Evolutionary conservation across 164 flowering plant species (phyloP).

Genomic region (Paratinospora sagittata): DNA sequence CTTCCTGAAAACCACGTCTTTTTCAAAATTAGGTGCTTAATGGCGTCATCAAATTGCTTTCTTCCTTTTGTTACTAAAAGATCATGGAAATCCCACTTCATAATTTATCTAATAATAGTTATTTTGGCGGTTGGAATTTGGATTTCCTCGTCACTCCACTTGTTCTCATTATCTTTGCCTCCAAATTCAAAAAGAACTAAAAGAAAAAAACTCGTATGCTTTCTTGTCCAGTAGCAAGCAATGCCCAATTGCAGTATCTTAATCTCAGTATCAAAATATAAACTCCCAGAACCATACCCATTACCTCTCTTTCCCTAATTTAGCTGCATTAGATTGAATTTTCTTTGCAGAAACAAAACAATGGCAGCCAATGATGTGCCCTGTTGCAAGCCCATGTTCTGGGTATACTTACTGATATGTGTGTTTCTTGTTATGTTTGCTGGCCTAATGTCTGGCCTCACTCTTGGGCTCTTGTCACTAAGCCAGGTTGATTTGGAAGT

Average conservation of each 20-base stretch:
- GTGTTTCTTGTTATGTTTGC: conserved; percentile 43
- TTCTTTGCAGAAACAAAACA: neutral
- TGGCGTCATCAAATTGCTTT: neutral
- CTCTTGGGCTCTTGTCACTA: conserved; percentile 61
- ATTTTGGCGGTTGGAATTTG: neutral
- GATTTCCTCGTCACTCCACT: conserved; percentile 2
- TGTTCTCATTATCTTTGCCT: neutral
- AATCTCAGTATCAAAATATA: neutral
- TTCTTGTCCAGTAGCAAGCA: too few species aligned
- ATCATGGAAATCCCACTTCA: neutral
- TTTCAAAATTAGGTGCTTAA: neutral
- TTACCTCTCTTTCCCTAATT: neutral
- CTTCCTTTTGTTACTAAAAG: neutral
- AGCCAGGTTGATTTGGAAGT: conserved; percentile 64
- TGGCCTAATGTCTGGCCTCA: conserved; percentile 61
- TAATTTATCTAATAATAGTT: neutral
- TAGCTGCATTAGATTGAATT: neutral
- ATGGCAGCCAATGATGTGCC: conserved; percentile 46
- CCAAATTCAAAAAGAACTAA: too few species aligned
- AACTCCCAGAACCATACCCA: neutral
- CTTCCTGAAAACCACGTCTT: neutral
- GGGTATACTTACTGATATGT: conserved; percentile 34
- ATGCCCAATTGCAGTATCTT: neutral
- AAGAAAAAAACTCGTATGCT: too few species aligned
- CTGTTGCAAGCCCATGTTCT: conserved; percentile 54